Evolutionary conservation across 805 yeast species (phyloP).

Genomic region (Yamadazyma sp.): DNA sequence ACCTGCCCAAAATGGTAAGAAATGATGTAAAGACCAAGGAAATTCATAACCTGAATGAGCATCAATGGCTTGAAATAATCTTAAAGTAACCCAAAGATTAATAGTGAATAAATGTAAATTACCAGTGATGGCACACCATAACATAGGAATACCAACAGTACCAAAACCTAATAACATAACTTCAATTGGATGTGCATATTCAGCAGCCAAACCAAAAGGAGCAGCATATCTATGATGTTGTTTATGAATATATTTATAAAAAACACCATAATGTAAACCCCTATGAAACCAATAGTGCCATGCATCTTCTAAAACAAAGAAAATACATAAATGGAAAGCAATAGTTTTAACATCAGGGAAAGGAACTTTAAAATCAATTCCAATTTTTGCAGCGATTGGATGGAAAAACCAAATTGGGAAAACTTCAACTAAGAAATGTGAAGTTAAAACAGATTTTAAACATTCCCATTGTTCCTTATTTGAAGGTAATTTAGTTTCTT

Average conservation of each 20-base stretch:
- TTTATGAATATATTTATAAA: constrained; percentile 56
- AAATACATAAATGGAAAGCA: constrained; percentile 43
- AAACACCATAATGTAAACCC: constrained; percentile 52
- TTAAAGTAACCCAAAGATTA: constrained; percentile 48
- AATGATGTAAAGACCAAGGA: constrained; percentile 56
- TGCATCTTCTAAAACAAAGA: constrained; percentile 52
- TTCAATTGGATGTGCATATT: constrained; percentile 59
- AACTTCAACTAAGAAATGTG: constrained; percentile 57
- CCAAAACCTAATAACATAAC: constrained; percentile 57
- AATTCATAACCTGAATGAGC: constrained; percentile 62
- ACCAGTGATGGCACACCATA: constrained; percentile 47
- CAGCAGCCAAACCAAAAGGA: constrained; percentile 61
- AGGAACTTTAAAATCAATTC: constrained; percentile 50
- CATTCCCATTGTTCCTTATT: constrained; percentile 63
- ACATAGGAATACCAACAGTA: constrained; percentile 57
- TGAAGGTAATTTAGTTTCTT: constrained; percentile 49
- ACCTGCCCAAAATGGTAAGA: constrained; percentile 65
- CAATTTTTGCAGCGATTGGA: constrained; percentile 49
- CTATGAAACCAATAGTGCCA: constrained; percentile 65
- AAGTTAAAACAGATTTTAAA: constrained; percentile 52
- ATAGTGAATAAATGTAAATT: constrained; percentile 54
- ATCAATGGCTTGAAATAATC: constrained; percentile 59
- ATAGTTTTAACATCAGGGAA: constrained; percentile 46
- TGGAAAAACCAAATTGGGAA: constrained; percentile 64
- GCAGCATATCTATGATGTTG: constrained; percentile 63